These are phyloP conservation scores for Coemansia sp. DNA, from an alignment of 192 early-diverging fungal genomes.

Conservation along the genomic window DNA sequence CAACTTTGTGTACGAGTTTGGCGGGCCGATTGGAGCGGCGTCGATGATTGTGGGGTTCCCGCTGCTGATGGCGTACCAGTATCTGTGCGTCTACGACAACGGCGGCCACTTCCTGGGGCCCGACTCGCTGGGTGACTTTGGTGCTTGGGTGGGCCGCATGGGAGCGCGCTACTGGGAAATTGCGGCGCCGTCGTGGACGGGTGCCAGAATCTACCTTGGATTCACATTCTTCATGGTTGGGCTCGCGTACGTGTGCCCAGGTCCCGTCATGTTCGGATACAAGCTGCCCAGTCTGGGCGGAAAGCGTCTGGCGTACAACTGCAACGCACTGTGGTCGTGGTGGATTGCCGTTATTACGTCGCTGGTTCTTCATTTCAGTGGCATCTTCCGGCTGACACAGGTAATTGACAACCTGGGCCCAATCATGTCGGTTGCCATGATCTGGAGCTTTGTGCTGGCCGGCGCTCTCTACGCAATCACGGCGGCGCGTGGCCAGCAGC, in stretches of 20 bases:
- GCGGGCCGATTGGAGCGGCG: conserved; percentile 65
- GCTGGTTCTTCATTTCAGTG: conserved; percentile 65
- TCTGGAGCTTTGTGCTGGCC: conserved; percentile 67
- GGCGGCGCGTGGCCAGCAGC: conserved; percentile 75
- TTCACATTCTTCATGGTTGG: conserved; percentile 62
- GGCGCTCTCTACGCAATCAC: conserved; percentile 57
- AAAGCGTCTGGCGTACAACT: conserved; percentile 75
- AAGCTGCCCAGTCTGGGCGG: conserved; percentile 73
- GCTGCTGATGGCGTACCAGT: conserved; percentile 72
- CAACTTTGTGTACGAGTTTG: conserved; percentile 71
- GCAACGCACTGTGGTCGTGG: conserved; percentile 78
- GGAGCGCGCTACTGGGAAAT: conserved; percentile 52
- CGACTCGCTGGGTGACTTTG: conserved; percentile 42
- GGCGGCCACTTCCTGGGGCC: conserved; percentile 60
- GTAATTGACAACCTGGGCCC: conserved; percentile 67
- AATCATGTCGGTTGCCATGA: conserved; percentile 67
- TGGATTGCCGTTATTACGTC: conserved; percentile 58
- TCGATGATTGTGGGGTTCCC: conserved; percentile 77
- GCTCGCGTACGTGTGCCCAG: conserved; percentile 66
- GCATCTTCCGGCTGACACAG: conserved; percentile 61
- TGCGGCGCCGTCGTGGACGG: conserved; percentile 59
- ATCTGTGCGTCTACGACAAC: conserved; percentile 69
- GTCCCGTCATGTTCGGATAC: conserved; percentile 65
- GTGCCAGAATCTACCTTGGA: conserved; percentile 61
- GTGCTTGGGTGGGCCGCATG: conserved; percentile 52